These are phyloP conservation scores for Phytophthora boehmeriae DNA, from an alignment of 352 stramenopile species.

Conservation along the genomic window DNA sequence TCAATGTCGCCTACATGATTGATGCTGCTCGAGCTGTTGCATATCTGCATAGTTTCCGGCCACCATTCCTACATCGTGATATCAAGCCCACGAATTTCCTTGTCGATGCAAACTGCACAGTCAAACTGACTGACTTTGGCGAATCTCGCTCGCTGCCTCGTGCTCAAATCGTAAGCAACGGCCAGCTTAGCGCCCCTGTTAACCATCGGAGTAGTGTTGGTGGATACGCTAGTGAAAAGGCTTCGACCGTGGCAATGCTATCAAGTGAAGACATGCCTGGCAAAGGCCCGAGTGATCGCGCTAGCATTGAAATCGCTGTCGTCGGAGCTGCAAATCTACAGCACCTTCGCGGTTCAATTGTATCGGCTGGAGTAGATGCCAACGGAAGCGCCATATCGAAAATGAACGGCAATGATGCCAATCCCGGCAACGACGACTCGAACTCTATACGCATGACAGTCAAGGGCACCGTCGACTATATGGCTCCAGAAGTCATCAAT, in stretches of 20 bases:
- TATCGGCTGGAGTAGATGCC: conserved; percentile 10
- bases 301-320: conserved; percentile 38
- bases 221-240: conserved; percentile 25
- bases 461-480: conserved; percentile 79
- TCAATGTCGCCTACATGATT: conserved; percentile 68
- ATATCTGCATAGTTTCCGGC: conserved; percentile 79
- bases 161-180: conserved; percentile 37
- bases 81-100: conserved; percentile 84
- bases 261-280: conserved; percentile 15
- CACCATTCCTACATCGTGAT: conserved; percentile 76
- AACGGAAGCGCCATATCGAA: conserved; percentile 4
- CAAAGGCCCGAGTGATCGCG: conserved; percentile 16
- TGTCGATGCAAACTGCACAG: conserved; percentile 53
- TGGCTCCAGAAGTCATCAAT: conserved; percentile 83
- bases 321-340: conserved; percentile 37
- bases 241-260: conserved; percentile 33
- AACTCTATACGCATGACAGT: conserved; percentile 53
- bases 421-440: conserved; percentile 17
- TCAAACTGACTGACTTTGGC: conserved; percentile 81
- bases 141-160: conserved; percentile 60
- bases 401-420: conserved; percentile 13
- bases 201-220: conserved; percentile 13
- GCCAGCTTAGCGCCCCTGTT: conserved; percentile 5
- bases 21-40: conserved; percentile 68
- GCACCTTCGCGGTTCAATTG: conserved; percentile 29